Base-by-base conservation (phyloP, 148 eudicot species). In the Polygonum maritimum region DNA sequence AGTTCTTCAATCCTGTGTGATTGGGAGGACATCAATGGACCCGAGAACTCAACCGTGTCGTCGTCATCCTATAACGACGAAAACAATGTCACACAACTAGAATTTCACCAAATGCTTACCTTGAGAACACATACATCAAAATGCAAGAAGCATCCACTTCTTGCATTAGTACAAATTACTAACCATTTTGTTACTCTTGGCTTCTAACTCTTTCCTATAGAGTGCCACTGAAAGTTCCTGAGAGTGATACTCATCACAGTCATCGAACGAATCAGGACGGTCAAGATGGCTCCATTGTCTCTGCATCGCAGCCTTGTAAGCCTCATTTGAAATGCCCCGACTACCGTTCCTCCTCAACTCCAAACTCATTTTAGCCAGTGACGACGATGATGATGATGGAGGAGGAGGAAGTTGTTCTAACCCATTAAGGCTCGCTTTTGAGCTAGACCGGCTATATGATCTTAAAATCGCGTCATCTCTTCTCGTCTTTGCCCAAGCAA, bases 401-500 rank as follows among this genome's bases (percentile, higher is more conserved):
- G 78, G 69, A 76, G 77, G 78, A 4, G 85, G 78, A 4, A 84
- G 84, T 78, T 87, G 79, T 76, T 94, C 98, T 69, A 88, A 81
- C 13, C 81, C 82, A 62, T 85, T 83, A 16, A 90, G 86, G 74
- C 98, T 91, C 48, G 73, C 78, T 85, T 88, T 90, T 22, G 98
- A 94, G 78, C 90, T 90, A 60, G 98, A 94, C 76, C 92, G 84
- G 75, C 93, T 84, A 38, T 89, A 83, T 74, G 97, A 89, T 83
- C 93, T 90, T 78, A 81, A 83, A 16, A 84, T 83, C 21, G 83
- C 81, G 75, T 90, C 95, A 78, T 89, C 93, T 76, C 83, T 76
- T 79, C 90, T 81, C 72, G 82, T 85, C 74, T 84, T 92, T 13
- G 92, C 97, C 98, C 98, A 95, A 31, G 97, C 98, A 83, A 95